Evolutionary conservation across 1,284 basidiomycete genomes (phyloP), one percentile per base, ranked within the genome.

Genomic region (Trichosporon sp.): DNA sequence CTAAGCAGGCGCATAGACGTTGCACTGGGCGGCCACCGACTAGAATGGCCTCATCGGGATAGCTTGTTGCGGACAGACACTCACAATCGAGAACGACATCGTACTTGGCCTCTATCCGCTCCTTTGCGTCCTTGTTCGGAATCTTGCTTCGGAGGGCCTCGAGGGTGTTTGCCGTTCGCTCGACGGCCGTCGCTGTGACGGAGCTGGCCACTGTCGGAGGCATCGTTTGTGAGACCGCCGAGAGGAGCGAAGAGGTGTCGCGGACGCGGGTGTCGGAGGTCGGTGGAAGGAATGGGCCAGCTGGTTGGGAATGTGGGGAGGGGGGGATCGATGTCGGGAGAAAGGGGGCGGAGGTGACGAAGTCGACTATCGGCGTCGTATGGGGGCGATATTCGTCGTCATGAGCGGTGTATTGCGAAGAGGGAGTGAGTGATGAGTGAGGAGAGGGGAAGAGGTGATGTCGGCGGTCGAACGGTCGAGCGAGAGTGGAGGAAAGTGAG

Each of bases 81-180:
- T 72, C 69, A 75, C 73, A 75, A 33, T 73, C 70, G 10, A 75
- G 62, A 4, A 75, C 73, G 2, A 75, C 73, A 64, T 73, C 72
- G 52, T 75, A 75, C 64, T 72, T 75, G 23, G 71, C 67, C 60
- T 75, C 59, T 16, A 64, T 59, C 3, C 56, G 56, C 16, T 61
- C 63, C 32, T 31, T 58, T 33, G n/a, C 25, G 21, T n/a, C 54
- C 11, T 60, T 60, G 16, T 27, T n/a, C 8, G 58, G 63, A n/a
- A 64, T 64, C 57, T 59, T 63, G 57, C 46, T 33, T 6, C 57
- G 33, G 14, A 63, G 54, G 2, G 58, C 62, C 2, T 62, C 56
- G 34, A 63, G 33, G 34, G 46, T 63, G 7, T 29, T 54, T 4
- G 49, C 25, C 25, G 49, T 54, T 7, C 49, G 49, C 25, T 54